Percentiles rank a stretch among this genome's conserved stretches.
Conservation (phyloP, 768 basidiomycete species). For the Macrolepiota albuminosa region DNA sequence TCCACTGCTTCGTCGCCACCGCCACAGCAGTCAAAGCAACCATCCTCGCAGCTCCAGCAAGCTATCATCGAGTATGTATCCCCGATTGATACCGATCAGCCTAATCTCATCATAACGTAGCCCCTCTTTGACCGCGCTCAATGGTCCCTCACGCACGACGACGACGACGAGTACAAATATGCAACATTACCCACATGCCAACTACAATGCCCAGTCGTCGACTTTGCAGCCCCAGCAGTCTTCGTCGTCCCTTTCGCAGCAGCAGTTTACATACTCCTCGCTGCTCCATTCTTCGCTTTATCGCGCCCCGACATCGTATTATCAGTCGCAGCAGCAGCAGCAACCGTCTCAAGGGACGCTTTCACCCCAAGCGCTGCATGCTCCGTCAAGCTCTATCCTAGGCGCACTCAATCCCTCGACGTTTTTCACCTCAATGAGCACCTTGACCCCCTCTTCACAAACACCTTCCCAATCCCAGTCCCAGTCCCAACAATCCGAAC, state of each 20-base stretch:
- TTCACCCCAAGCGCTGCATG: conserved; percentile 66
- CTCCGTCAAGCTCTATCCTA: conserved; percentile 47
- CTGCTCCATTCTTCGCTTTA: conserved; percentile 24
- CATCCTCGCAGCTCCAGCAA: conserved; percentile 25
- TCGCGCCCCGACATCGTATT: conserved; percentile 19
- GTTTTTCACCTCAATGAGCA: conserved; percentile 22
- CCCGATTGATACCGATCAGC: conserved; percentile 7
- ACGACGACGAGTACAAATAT: conserved; percentile 22
- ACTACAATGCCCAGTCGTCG: conserved; percentile 30
- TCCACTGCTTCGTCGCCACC: conserved; percentile 19
- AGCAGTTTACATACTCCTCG: conserved; percentile 41
- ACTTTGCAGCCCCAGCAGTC: conserved; percentile 26
- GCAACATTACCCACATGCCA: conserved; percentile 39
- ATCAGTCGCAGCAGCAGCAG: conserved; percentile 29
- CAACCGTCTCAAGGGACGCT: conserved; percentile 54
- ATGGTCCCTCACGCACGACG: conserved; percentile 28
- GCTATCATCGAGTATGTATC: conserved; percentile 65
- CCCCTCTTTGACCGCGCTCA: conserved; percentile 56
- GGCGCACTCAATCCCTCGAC: conserved; percentile 25
- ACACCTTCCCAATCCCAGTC: conserved; percentile 8
- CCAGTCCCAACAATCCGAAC: conserved; percentile 5
- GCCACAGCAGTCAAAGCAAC: conserved; percentile 19
- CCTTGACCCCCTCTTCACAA: neutral
- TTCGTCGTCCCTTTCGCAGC: conserved; percentile 31
- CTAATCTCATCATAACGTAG: conserved; percentile 28